Base-by-base conservation (phyloP, 257 asterid genomes). In the Linderniella brevidens region DNA sequence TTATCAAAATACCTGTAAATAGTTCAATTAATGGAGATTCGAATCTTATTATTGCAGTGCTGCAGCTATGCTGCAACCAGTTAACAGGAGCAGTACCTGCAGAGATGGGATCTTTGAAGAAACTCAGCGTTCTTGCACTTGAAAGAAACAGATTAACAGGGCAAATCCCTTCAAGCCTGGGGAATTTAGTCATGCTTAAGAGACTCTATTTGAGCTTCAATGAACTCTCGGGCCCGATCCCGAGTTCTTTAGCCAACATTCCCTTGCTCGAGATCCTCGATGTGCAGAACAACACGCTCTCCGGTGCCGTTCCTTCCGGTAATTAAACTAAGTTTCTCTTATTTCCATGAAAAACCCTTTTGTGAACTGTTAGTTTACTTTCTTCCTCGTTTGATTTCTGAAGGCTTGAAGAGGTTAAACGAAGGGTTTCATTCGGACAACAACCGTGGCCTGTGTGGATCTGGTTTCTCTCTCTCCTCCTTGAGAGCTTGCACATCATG, bases 401-500 rank as follows among this genome's bases (percentile, higher is more conserved):
- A 68, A 90, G 98, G 63, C 52, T 64, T 90, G 50, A 58, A 40
- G 66, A 77, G 68, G 49, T 38, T 85, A 58, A 70, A 65, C 17
- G 79, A 61, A 38, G 75, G 72, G 13, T 79, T 90, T 55, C 70
- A 45, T 49, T 68, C 38, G 32, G 75, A 53, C 20, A 73, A 76
- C 56, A 90, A 86, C 55, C 76, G 86, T 32, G 94, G 82, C 51
- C 55, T 90, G 50, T 90, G 96, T 64, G 99, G 96, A 19, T 35
- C 58, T 52, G 96, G 86, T 15, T 64, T 85, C 50, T 7, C 32
- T n/a, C n/a, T n/a, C 3, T 25, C 92, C 50, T 59, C 86, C 17
- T 49, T 90, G 37, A 70, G 99, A 70, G 65, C 41, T 32, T 90
- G 99, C 68, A 69, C 77, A 16, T 40, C 66, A 25, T 82, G 77